These are phyloP conservation scores for Boletus sp. DNA, from an alignment of 768 basidiomycete species.

Conservation along the genomic window DNA sequence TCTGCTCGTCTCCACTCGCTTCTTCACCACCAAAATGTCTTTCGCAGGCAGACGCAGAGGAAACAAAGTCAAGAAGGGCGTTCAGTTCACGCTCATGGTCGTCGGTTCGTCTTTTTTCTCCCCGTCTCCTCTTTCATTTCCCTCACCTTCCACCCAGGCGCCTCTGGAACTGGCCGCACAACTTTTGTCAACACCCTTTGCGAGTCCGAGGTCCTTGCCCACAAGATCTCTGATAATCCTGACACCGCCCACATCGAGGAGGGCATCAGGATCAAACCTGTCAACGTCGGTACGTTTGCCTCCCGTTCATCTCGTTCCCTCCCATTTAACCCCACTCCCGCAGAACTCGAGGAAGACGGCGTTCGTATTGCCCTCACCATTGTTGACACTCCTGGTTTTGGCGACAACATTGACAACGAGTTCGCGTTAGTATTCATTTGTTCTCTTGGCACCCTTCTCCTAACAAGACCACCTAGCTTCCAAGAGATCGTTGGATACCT, in stretches of 20 bases:
- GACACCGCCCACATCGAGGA: slow-evolving; percentile 92
- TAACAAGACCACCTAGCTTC: slow-evolving; percentile 54
- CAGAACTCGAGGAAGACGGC: slow-evolving; percentile 98
- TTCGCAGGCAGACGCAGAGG: slow-evolving; percentile 83
- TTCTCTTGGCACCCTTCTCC: slow-evolving; percentile 2
- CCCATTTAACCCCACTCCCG: not conserved
- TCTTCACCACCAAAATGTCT: slow-evolving; percentile 54
- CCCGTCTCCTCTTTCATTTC: not conserved
- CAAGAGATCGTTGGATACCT: slow-evolving; percentile 96
- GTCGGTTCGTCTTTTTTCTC: slow-evolving; percentile 64
- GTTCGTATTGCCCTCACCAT: slow-evolving; percentile 97
- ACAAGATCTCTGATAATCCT: slow-evolving; percentile 83
- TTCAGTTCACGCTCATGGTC: slow-evolving; percentile 97
- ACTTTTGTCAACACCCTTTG: slow-evolving; percentile 99
- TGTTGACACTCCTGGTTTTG: slow-evolving; percentile 98
- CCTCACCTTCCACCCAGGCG: slow-evolving; percentile 54
- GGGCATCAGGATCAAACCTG: slow-evolving; percentile 91
- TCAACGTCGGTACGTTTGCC: slow-evolving; percentile 69
- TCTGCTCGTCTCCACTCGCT: slow-evolving; percentile 32
- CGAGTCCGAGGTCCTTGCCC: slow-evolving; percentile 87
- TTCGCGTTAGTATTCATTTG: slow-evolving; percentile 68
- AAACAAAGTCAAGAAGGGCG: slow-evolving; percentile 98
- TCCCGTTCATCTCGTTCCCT: not conserved
- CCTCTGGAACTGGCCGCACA: slow-evolving; percentile 95
- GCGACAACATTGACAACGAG: slow-evolving; percentile 98